These are phyloP conservation scores for Saussurea involucrata DNA, from an alignment of 129 eudicot genomes.

Conservation along the genomic window DNA sequence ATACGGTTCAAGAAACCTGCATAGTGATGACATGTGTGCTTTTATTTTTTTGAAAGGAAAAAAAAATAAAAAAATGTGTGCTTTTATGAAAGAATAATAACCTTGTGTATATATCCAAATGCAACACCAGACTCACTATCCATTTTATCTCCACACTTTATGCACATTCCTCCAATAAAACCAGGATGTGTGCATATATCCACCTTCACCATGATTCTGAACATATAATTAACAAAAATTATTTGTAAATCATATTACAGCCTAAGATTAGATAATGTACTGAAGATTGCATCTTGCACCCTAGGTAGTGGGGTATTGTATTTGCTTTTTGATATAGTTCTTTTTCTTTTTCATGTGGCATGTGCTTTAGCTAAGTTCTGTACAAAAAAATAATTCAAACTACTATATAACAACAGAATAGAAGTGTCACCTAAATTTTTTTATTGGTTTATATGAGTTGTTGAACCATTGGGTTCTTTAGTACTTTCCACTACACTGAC, in stretches of 20 bases:
- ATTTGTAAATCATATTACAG: no score
- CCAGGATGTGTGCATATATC: no score
- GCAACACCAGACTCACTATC: no score
- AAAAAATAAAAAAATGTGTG: no score
- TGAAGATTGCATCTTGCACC: neutral
- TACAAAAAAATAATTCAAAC: neutral
- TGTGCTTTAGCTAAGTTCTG: neutral
- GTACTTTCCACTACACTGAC: constrained; percentile 37
- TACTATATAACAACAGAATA: constrained; percentile 11
- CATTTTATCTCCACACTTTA: no score
- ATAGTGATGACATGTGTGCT: constrained; percentile 5
- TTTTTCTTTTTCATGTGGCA: neutral
- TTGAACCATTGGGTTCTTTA: no score
- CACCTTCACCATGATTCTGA: no score
- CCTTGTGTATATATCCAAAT: no score
- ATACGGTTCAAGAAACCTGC: neutral
- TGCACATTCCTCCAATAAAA: no score
- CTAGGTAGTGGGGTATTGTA: neutral
- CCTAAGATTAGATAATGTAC: neutral
- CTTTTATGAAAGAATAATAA: no score
- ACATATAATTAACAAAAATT: no score
- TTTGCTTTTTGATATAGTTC: no score
- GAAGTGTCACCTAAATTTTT: constrained; percentile 30
- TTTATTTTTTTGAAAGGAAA: neutral
- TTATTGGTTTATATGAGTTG: constrained; percentile 27